Conservation (phyloP, 2,329 filamentous ascomycete genomes). For the Aspergillus sergii region DNA sequence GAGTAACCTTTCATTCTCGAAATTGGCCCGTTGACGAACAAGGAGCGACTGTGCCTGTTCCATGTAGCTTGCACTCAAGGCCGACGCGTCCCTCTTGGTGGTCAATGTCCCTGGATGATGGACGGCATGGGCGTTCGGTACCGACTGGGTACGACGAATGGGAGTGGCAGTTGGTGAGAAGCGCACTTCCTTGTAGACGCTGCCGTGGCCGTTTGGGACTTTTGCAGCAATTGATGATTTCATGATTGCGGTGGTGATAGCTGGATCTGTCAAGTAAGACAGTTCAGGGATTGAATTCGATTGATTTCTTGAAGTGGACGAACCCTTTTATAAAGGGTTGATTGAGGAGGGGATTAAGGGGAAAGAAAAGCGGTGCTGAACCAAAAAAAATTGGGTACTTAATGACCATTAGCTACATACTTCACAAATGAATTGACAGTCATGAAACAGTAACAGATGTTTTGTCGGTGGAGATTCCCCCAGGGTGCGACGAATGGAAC, state of each 20-base stretch:
- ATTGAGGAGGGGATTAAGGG: neutral
- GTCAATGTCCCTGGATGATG: conserved; percentile 27
- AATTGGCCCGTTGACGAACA: conserved; percentile 40
- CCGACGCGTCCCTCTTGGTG: conserved; percentile 23
- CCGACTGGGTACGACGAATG: conserved; percentile 41
- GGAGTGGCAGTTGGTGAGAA: conserved; percentile 44
- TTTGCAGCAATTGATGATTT: conserved; percentile 25
- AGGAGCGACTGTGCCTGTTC: conserved; percentile 45
- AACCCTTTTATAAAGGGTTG: conserved; percentile 19
- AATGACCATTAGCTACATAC: conserved; percentile 12
- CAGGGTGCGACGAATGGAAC: conserved; percentile 11
- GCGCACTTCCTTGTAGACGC: conserved; percentile 44
- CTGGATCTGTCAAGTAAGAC: conserved; percentile 11
- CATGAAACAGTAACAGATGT: conserved; percentile 7
- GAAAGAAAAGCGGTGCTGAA: conserved; percentile 8
- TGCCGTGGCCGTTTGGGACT: conserved; percentile 36
- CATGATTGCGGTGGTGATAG: conserved; percentile 23
- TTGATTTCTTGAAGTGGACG: neutral
- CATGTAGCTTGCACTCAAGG: conserved; percentile 41
- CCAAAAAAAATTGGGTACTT: conserved; percentile 8
- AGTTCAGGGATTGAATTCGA: neutral
- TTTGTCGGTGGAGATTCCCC: conserved; percentile 6
- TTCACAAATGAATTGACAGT: conserved; percentile 2
- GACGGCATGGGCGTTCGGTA: conserved; percentile 39
- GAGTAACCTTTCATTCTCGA: conserved; percentile 43